Conservation (phyloP, 2,329 filamentous ascomycete species). For the Botrytis deweyae region DNA sequence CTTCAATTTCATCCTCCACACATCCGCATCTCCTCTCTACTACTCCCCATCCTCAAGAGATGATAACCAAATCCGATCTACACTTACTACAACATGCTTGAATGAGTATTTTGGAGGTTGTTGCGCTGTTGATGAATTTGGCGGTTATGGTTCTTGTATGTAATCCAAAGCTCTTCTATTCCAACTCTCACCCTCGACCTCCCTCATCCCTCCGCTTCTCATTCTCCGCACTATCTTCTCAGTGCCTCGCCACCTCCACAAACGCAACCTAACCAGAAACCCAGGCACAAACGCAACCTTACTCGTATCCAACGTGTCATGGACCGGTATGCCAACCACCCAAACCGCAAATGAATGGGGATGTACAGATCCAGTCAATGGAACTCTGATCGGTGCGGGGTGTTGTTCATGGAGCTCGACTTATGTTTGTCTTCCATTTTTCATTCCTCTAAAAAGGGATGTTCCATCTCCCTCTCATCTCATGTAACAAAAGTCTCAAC, state of each 20-base stretch:
- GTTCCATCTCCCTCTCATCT: neutral
- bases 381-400: neutral
- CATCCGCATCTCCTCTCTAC: neutral
- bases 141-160: slow-evolving; percentile 4
- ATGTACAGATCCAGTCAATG: neutral
- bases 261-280: neutral
- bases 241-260: neutral
- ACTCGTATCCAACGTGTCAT: neutral
- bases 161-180: too few species aligned
- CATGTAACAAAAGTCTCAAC: neutral
- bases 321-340: neutral
- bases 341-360: slow-evolving; percentile 16
- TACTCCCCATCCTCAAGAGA: neutral
- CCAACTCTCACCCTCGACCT: neutral
- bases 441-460: neutral
- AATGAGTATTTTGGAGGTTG: slow-evolving; percentile 21
- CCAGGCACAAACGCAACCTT: slow-evolving; percentile 14
- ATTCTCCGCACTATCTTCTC: too few species aligned
- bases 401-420: slow-evolving; percentile 12
- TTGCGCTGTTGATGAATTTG: neutral
- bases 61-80: neutral
- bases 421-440: neutral
- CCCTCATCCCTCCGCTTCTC: too few species aligned
- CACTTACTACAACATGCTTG: slow-evolving; percentile 19
- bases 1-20: neutral